phyloP scores from a whole-genome alignment of 805 yeast genomes.

The Candida peoriensis region DNA sequence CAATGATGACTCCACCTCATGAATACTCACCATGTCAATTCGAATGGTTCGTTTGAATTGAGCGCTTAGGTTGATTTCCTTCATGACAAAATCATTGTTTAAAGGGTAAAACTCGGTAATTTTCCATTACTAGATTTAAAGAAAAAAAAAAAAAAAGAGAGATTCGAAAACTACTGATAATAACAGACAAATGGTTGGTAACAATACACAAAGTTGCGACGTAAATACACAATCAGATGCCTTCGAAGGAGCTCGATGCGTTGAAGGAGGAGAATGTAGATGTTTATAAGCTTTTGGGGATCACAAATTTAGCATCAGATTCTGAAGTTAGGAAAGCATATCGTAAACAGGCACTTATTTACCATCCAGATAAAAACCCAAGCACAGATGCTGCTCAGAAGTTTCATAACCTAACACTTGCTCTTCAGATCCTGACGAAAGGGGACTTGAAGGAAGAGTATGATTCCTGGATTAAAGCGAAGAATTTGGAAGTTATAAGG shows the following conservation, averaged over 20 bases:
- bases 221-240: too few species aligned
- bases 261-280: conserved; percentile 14
- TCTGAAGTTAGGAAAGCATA: conserved; percentile 70
- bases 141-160: too few species aligned
- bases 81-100: too few species aligned
- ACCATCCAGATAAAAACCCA: conserved; percentile 80
- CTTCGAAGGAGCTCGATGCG: conserved; percentile 16
- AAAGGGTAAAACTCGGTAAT: too few species aligned
- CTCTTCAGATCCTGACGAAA: conserved; percentile 79
- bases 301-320: conserved; percentile 55
- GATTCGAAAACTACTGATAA: too few species aligned
- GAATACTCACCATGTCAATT: too few species aligned
- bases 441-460: conserved; percentile 75
- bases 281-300: conserved; percentile 62
- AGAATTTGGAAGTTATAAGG: conserved; percentile 6
- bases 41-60: too few species aligned
- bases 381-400: conserved; percentile 85
- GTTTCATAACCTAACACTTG: conserved; percentile 80
- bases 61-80: too few species aligned
- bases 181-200: too few species aligned
- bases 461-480: conserved; percentile 38
- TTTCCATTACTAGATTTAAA: too few species aligned
- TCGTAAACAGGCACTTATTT: conserved; percentile 70
- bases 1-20: too few species aligned
- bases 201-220: too few species aligned